phyloP scores from a whole-genome alignment of 2,329 filamentous ascomycete species.

The Nemania diffusa region DNA sequence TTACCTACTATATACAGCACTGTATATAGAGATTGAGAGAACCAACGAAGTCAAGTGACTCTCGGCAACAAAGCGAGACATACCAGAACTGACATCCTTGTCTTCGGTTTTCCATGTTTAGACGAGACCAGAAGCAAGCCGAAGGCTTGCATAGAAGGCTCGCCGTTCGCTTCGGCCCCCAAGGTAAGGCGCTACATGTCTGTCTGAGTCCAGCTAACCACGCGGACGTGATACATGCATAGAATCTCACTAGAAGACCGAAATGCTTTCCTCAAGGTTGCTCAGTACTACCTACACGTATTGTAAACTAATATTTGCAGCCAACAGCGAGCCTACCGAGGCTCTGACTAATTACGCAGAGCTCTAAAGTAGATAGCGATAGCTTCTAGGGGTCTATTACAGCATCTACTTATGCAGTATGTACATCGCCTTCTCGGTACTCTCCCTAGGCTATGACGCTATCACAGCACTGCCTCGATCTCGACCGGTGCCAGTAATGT shows the following conservation, averaged over 20 bases:
- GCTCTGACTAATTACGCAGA: background rate
- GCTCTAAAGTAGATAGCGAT: background rate
- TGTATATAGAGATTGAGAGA: background rate
- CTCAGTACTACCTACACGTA: no score
- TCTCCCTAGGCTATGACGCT: background rate
- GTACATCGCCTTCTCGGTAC: background rate
- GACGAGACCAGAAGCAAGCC: background rate
- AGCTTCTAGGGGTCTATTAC: background rate
- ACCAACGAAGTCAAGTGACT: background rate
- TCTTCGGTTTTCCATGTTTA: slow-evolving; percentile 1
- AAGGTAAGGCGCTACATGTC: background rate
- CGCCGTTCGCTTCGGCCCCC: slow-evolving; percentile 6
- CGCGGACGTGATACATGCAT: slow-evolving; percentile 15
- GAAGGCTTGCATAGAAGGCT: slow-evolving; percentile 3
- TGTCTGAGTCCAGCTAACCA: slow-evolving; percentile 11
- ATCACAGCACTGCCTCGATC: background rate
- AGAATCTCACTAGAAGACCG: slow-evolving; percentile 21
- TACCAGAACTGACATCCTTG: background rate
- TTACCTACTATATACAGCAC: background rate
- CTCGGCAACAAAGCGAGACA: slow-evolving; percentile 12
- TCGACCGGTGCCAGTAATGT: background rate
- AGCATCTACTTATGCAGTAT: background rate
- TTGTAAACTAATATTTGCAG: background rate
- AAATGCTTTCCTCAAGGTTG: background rate
- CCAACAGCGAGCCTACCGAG: background rate